These are phyloP conservation scores for Cryptococcus sp. DNA, from an alignment of 1,284 basidiomycete species.

Conservation along the genomic window DNA sequence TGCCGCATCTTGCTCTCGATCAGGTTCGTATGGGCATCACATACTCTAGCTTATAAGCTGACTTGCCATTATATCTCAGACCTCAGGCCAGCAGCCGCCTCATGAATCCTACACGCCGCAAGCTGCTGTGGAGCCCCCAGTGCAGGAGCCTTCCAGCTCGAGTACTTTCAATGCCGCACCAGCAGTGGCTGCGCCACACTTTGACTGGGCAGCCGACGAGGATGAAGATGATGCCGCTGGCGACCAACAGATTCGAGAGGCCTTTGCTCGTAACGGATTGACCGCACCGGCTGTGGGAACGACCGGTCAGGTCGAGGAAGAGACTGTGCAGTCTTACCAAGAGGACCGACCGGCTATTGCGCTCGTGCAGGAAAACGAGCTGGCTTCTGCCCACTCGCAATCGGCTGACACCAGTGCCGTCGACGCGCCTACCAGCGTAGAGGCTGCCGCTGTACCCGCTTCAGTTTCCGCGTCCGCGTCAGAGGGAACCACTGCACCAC, in stretches of 20 bases:
- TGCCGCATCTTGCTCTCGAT: conserved; percentile 19
- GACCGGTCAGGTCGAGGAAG: conserved; percentile 6
- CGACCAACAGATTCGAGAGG: conserved; percentile 12
- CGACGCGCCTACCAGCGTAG: conserved; percentile 5
- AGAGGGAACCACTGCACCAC: neutral
- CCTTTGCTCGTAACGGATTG: conserved; percentile 9
- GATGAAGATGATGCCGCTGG: conserved; percentile 22
- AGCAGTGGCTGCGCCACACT: conserved; percentile 1
- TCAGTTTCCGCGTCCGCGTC: neutral
- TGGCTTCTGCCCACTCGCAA: conserved; percentile 11
- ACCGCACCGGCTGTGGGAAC: conserved; percentile 5
- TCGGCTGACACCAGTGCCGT: neutral
- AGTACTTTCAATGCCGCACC: neutral
- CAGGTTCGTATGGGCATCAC: conserved; percentile 24
- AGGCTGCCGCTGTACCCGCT: conserved; percentile 6
- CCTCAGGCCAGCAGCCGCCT: conserved; percentile 23
- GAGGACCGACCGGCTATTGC: conserved; percentile 7
- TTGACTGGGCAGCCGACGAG: conserved; percentile 38
- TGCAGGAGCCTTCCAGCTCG: neutral
- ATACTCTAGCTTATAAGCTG: neutral
- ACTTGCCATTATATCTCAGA: conserved; percentile 6
- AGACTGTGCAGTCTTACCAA: conserved; percentile 1
- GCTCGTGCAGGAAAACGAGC: conserved; percentile 18
- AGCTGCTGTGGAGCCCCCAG: neutral
- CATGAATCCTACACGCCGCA: conserved; percentile 1